Base-by-base conservation (phyloP, 1,139 yeast species). In the Candida gigantensis region DNA sequence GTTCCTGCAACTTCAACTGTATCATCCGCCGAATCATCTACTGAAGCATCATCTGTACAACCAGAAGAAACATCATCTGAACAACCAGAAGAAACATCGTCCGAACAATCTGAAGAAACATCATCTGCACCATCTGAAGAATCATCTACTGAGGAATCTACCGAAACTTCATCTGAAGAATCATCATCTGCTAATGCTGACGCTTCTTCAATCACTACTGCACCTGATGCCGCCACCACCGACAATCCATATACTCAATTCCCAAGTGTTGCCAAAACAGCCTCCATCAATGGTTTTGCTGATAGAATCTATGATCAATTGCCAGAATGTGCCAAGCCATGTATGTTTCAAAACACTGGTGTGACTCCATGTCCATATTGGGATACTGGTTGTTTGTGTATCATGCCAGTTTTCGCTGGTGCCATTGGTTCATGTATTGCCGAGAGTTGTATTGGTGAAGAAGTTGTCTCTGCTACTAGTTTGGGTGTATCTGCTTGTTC, bases 241-340 rank as follows among this genome's bases (percentile, higher is more conserved):
- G 25, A 23, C n/a, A 23, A 23, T 23, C 25, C 25, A 23, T 23
- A 23, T 13, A 59, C 55, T 26, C 56, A 65, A 9, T 68, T 58
- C 43, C 74, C 74, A 15, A 39, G 53, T 11, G 72, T 68, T 24
- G 60, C 72, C n/a, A 54, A 58, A 40, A 65, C 72, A 21, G 72
- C 72, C 25, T 50, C 62, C 21, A 57, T 65, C 32, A 68, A 68
- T 40, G 74, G 74, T 4, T 67, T 68, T 41, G 72, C 73, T n/a
- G 74, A 68, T 41, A 62, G 60, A 25, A 58, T 68, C 39, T 57
- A 58, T 41, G 51, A 37, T 27, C 43, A 43, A n/a, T 39, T 58
- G 9, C 68, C 68, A 19, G 34, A 35, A 5, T 62, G 68, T 52
- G 68, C 67, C 30, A 45, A 51, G 35, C 41, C 41, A 9, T 62